phyloP scores from a whole-genome alignment of 441 rosid species.

The Viola pubescens region DNA sequence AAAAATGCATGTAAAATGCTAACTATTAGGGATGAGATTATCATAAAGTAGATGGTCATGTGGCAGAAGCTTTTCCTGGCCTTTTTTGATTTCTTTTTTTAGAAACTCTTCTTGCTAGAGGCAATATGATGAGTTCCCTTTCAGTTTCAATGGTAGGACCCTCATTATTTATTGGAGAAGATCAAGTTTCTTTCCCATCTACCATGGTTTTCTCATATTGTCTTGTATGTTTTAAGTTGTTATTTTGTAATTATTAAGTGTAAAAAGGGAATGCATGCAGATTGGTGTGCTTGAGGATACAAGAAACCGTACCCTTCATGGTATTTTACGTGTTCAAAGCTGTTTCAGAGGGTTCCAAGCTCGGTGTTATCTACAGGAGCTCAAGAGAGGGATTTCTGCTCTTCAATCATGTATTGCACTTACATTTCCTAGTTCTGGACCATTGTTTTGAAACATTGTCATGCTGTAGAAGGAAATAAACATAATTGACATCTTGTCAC shows the following conservation, averaged over 20 bases:
- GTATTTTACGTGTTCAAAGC: constrained; percentile 90
- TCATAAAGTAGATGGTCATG: too few species aligned
- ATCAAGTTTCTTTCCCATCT: too few species aligned
- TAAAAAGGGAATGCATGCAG: constrained; percentile 36
- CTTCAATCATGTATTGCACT: constrained; percentile 75
- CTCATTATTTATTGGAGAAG: too few species aligned
- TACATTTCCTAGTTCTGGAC: constrained; percentile 2
- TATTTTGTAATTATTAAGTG: background rate
- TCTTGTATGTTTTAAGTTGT: background rate
- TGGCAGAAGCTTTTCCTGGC: too few species aligned
- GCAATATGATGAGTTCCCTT: too few species aligned
- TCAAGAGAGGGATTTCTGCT: constrained; percentile 50
- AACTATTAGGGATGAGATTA: too few species aligned
- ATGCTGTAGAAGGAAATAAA: background rate
- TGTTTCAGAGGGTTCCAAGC: constrained; percentile 93
- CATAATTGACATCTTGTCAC: background rate
- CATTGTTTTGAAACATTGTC: constrained; percentile 10
- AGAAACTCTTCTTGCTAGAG: too few species aligned
- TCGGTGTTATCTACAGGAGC: constrained; percentile 51
- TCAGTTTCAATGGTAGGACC: too few species aligned
- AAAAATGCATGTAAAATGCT: too few species aligned
- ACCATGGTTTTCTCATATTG: too few species aligned
- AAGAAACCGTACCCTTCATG: constrained; percentile 89
- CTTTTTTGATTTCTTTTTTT: too few species aligned
- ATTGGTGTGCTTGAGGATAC: constrained; percentile 98